Base-by-base conservation (phyloP, 2,329 filamentous ascomycete species). In the Colletotrichum somersetense region DNA sequence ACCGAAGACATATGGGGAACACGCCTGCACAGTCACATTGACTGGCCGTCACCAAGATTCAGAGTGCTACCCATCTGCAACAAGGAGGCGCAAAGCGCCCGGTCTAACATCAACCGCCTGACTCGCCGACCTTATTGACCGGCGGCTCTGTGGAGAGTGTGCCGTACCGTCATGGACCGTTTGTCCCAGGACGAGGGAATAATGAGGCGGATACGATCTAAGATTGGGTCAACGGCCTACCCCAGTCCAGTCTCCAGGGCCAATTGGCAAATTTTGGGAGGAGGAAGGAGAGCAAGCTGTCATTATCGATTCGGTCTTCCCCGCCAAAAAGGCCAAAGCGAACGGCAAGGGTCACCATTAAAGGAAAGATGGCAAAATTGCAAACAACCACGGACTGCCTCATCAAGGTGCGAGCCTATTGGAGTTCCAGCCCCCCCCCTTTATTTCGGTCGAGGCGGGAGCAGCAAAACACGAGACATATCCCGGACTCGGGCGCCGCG, bases 251-350 rank as follows among this genome's bases (percentile, higher is more conserved):
- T 20, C 64, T 44, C 57, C 55, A 52, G 57, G 23, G 50, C 42
- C 42, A 55, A 52, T 42, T 62, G 63, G 42, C 42, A 57, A 46
- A 33, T 46, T 57, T 55, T 40, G 64, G 53, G 64, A 53, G 57
- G 42, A 38, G 26, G 16, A 40, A 11, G 46, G 46, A 20, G 46
- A 23, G 12, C 2, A 16, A 26, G 61, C 30, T 59, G 65, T 56
- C 69, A 59, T 48, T 26, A 18, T 61, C 66, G 52, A 52, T 48
- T 46, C 35, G 11, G n/a, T 53, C 20, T 52, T 53, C 58, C 55
- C 69, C 69, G 59, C 69, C 38, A 30, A 40, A 35, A 67, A 20
- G 46, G 69, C 59, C 70, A 59, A 44, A 72, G 70, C 70, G 66
- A 52, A 53, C 42, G 14, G 40, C 61, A 57, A 65, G 66, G 66